Evolutionary conservation across 805 yeast species (phyloP).

Genomic region (Hanseniaspora hatyaiensis): DNA sequence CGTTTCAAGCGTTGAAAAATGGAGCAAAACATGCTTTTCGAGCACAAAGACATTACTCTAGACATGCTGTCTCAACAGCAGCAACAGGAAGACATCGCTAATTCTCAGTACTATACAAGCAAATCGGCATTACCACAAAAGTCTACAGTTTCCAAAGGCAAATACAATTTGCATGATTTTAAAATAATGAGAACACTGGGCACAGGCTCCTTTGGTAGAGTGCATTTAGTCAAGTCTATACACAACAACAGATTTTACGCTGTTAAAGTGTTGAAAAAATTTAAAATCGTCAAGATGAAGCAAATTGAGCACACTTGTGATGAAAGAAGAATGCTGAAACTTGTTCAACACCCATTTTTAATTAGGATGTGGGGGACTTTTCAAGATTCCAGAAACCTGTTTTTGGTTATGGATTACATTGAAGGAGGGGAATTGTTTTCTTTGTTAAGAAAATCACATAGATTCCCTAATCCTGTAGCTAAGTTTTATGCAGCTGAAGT

Average conservation of each 20-base stretch:
- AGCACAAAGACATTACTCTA: neutral
- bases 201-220: slow-evolving; percentile 92
- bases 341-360: slow-evolving; percentile 81
- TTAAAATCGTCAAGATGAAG: slow-evolving; percentile 80
- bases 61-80: slow-evolving; percentile 13
- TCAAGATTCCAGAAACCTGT: slow-evolving; percentile 72
- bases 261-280: slow-evolving; percentile 78
- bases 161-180: slow-evolving; percentile 70
- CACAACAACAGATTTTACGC: slow-evolving; percentile 90
- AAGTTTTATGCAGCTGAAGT: slow-evolving; percentile 95
- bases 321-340: slow-evolving; percentile 75
- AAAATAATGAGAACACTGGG: slow-evolving; percentile 80
- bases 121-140: slow-evolving; percentile 10
- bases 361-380: slow-evolving; percentile 95
- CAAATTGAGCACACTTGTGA: slow-evolving; percentile 95
- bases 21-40: neutral
- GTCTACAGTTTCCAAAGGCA: slow-evolving; percentile 37
- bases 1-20: no score
- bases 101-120: neutral
- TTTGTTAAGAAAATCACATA: slow-evolving; percentile 70
- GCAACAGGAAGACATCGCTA: slow-evolving; percentile 3
- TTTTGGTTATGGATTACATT: slow-evolving; percentile 93
- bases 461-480: slow-evolving; percentile 92
- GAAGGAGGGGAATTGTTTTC: slow-evolving; percentile 94
- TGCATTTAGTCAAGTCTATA: slow-evolving; percentile 73